A percentile compares a stretch with the other conserved stretches of the same genome.
These are phyloP conservation scores for Sporothrix curviconia DNA, from an alignment of 2,329 filamentous ascomycete genomes.

Conservation along the genomic window DNA sequence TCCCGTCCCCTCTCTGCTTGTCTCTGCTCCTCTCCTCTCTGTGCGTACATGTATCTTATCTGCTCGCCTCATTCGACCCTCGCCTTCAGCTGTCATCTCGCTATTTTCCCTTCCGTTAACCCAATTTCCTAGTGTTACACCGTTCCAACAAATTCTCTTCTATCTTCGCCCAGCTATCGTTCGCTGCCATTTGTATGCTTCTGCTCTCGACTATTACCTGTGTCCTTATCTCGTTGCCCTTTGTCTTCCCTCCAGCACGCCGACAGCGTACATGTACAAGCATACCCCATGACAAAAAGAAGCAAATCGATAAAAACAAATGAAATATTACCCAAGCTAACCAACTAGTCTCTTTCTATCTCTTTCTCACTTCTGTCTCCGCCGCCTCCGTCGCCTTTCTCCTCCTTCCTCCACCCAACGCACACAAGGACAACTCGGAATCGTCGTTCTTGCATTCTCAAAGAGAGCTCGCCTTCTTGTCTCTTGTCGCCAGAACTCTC, in stretches of 20 bases:
- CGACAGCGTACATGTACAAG: not conserved
- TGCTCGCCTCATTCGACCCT: not conserved
- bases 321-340: slow-evolving; percentile 3
- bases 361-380: not conserved
- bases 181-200: not conserved
- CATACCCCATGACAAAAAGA: not conserved
- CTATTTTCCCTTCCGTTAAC: not conserved
- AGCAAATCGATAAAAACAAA: slow-evolving; percentile 6
- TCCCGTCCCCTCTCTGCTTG: too few relatives aligned
- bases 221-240: not conserved
- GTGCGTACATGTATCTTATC: not conserved
- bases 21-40: not conserved
- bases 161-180: not conserved
- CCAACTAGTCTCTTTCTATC: not conserved
- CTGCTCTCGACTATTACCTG: not conserved
- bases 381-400: not conserved
- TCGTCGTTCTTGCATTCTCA: not conserved
- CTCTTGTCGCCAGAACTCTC: not conserved
- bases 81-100: slow-evolving; percentile 1
- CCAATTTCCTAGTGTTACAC: slow-evolving; percentile 11
- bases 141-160: slow-evolving; percentile 1
- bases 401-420: not conserved
- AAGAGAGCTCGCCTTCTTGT: not conserved
- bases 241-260: too few relatives aligned
- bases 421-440: not conserved